Percentiles rank a stretch among this genome's conserved stretches.
Conservation (phyloP, 768 basidiomycete genomes). For the Hygrocybe punicea region DNA sequence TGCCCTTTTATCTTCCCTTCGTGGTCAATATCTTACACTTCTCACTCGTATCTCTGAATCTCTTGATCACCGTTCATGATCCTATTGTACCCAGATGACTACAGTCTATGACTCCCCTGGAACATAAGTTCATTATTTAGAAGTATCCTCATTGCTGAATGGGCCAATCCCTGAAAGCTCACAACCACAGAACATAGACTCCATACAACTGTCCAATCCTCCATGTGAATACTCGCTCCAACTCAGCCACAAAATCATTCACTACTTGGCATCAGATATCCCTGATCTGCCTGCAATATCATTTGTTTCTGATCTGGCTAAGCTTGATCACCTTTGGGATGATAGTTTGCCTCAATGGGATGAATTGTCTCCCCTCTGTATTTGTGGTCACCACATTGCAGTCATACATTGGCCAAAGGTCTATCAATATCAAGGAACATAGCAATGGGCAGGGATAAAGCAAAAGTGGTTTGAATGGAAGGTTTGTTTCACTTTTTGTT, state of each 20-base stretch:
- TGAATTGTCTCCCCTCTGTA: conserved; percentile 13
- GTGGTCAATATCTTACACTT: too few relatives aligned
- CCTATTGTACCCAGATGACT: too few relatives aligned
- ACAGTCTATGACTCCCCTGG: too few relatives aligned
- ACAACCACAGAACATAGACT: too few relatives aligned
- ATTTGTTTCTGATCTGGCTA: conserved; percentile 19
- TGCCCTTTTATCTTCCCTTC: too few relatives aligned
- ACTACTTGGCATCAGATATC: conserved; percentile 6
- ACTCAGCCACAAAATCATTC: neutral
- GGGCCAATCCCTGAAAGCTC: too few relatives aligned
- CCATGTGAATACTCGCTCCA: neutral
- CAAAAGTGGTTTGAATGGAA: neutral
- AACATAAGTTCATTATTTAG: too few relatives aligned
- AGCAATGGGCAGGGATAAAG: neutral
- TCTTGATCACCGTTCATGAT: too few relatives aligned
- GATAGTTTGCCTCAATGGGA: conserved; percentile 21
- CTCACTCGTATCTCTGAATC: too few relatives aligned
- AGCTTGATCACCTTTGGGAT: conserved; percentile 28
- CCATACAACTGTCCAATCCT: too few relatives aligned
- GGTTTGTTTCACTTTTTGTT: neutral
- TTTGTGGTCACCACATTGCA: conserved; percentile 12
- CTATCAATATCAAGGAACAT: conserved; percentile 5
- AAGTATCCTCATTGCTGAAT: too few relatives aligned
- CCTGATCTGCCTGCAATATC: conserved; percentile 15
- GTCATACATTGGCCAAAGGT: conserved; percentile 19